Evolutionary conservation across 2,329 filamentous ascomycete genomes (phyloP).

Genomic region (Aspergillus awamori): DNA sequence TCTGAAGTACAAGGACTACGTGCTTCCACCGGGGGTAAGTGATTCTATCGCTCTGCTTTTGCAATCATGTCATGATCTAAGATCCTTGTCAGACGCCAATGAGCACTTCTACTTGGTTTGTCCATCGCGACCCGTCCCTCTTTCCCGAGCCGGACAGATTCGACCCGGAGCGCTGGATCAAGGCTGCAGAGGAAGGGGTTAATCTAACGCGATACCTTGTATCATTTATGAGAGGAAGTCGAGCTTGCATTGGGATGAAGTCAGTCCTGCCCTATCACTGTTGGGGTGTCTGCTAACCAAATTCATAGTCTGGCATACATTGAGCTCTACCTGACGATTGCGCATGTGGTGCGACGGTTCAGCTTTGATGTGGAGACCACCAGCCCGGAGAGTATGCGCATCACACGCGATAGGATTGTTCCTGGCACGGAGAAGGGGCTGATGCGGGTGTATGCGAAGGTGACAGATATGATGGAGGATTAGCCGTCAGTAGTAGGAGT

Average conservation of each 20-base stretch:
- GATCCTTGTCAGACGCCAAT: constrained; percentile 31
- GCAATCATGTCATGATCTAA: background rate
- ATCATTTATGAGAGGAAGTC: constrained; percentile 30
- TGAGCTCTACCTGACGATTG: constrained; percentile 34
- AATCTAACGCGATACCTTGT: constrained; percentile 27
- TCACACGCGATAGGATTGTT: constrained; percentile 25
- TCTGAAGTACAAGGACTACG: constrained; percentile 19
- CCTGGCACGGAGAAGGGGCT: background rate
- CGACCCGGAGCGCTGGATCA: constrained; percentile 31
- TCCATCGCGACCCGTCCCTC: constrained; percentile 27
- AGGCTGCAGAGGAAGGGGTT: constrained; percentile 20
- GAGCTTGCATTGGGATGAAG: constrained; percentile 31
- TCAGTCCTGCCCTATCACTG: constrained; percentile 9
- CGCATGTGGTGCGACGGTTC: constrained; percentile 29
- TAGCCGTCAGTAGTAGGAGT: background rate
- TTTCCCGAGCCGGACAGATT: constrained; percentile 32
- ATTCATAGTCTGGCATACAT: constrained; percentile 31
- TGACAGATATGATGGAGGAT: constrained; percentile 1
- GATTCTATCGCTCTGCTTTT: background rate
- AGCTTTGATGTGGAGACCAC: constrained; percentile 32
- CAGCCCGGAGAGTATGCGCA: constrained; percentile 27
- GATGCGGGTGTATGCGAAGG: constrained; percentile 2
- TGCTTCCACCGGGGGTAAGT: constrained; percentile 32
- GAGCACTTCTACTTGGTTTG: constrained; percentile 36
- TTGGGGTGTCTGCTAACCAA: background rate